These are phyloP conservation scores for Aspergillus neotritici DNA, from an alignment of 2,329 filamentous ascomycete genomes.

Conservation along the genomic window DNA sequence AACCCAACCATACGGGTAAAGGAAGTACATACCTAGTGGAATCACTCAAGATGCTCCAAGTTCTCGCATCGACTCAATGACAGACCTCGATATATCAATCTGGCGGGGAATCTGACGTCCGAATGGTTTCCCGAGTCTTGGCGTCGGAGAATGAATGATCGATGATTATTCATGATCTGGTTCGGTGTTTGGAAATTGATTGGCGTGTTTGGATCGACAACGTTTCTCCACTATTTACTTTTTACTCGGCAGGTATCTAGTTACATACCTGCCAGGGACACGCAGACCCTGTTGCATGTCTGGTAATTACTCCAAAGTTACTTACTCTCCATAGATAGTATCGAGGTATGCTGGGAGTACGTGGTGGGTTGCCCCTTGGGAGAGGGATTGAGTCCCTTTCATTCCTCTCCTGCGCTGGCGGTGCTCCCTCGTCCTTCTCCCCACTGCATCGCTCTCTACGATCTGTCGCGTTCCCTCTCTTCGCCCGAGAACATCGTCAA, in stretches of 20 bases:
- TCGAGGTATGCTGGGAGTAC: neutral
- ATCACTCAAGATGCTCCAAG: too few relatives aligned
- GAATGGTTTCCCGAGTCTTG: neutral
- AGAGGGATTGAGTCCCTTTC: constrained; percentile 3
- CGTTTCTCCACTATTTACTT: constrained; percentile 1
- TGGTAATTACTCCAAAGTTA: too few relatives aligned
- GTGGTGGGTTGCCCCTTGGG: constrained; percentile 2
- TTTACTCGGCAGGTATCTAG: neutral
- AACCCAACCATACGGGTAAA: too few relatives aligned
- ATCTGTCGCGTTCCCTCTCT: neutral
- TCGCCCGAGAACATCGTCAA: constrained; percentile 9
- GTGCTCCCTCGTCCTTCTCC: neutral
- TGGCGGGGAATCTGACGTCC: too few relatives aligned
- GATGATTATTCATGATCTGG: neutral
- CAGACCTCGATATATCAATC: too few relatives aligned
- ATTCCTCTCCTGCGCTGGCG: constrained; percentile 2
- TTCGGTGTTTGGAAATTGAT: neutral
- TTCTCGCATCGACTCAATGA: too few relatives aligned
- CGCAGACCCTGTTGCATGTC: too few relatives aligned
- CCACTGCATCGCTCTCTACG: neutral
- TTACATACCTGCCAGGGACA: too few relatives aligned
- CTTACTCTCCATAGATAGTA: too few relatives aligned
- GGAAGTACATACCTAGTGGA: too few relatives aligned
- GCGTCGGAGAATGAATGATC: too few relatives aligned
- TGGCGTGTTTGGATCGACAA: constrained; percentile 3